Base-by-base conservation (phyloP, 495 filamentous ascomycete genomes). In the Cercophora newfieldiana region DNA sequence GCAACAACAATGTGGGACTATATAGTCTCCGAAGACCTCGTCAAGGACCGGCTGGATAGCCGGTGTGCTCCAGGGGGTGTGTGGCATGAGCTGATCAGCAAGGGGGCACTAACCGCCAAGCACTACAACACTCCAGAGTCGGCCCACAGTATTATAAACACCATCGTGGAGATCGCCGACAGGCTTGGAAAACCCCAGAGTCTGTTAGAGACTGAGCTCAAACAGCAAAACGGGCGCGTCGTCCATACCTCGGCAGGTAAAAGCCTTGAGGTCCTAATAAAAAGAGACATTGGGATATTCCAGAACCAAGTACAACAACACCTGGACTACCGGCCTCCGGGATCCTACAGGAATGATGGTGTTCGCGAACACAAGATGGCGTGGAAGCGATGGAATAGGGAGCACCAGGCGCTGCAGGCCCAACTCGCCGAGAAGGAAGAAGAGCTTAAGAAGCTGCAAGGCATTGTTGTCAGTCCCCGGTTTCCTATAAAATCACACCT, bases 1-100 rank as follows among this genome's bases (percentile, higher is more conserved):
- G 56, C 56, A 25, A 59, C 56, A 31, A 59, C 56, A 25, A 44
- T 59, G 56, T 59, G 56, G 56, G 56, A 24, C 3, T 29, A 59
- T 18, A 29, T 59, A 8, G n/a, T 22, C n/a, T 18, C 10, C 1
- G 16, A 59, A 21, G n/a, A 44, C 10, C 18, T 19, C 5, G 26
- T 59, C 26, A 7, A 59, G n/a, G 12, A 59, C 6, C 30, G 29
- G 10, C 10, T 44, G 3, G 16, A 59, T 3, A 31, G 10, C 0
- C 16, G 56, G 56, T 2, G 30, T 29, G 12, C 26, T 21, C 0
- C 7, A 59, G 56, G 56, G n/a, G 56, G 56, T 0, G 56, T 59
- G 0, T 59, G 56, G 56, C 18, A 59, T 6, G 29, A 59, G 16
- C 26, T 59, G 29, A 30, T 0, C 26, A n/a, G 56, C 56, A 29